Conservation (phyloP, 257 asterid species). For the Jasminum sambac region DNA sequence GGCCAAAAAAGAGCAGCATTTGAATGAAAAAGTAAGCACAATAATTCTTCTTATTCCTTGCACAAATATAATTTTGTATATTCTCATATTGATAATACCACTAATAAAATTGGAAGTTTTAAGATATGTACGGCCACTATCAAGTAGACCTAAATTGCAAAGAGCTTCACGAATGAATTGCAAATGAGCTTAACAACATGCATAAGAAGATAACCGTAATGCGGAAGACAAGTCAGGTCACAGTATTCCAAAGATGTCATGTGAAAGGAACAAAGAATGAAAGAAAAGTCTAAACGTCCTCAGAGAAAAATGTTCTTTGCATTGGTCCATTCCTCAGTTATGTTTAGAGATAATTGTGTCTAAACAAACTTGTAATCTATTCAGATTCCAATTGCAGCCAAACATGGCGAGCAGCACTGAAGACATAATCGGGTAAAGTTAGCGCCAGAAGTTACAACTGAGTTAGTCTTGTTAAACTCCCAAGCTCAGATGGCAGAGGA, state of each 20-base stretch:
- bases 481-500: slow-evolving; percentile 42
- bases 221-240: background rate
- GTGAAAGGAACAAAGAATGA: no score
- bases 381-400: background rate
- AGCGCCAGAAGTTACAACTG: slow-evolving; percentile 38
- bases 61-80: background rate
- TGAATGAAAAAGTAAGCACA: background rate
- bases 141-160: background rate
- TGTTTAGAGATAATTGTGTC: background rate
- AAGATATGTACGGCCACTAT: background rate
- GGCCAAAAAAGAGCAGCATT: slow-evolving; percentile 14
- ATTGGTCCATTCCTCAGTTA: background rate
- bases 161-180: background rate
- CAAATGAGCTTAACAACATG: background rate
- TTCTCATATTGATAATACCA: background rate
- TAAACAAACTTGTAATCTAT: background rate
- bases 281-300: background rate
- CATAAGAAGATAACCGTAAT: background rate
- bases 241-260: background rate
- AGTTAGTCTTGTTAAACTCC: slow-evolving; percentile 35
- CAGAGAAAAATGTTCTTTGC: background rate
- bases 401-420: background rate
- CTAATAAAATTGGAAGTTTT: background rate
- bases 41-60: background rate
- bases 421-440: background rate